Evolutionary conservation across 2,329 filamentous ascomycete genomes (phyloP), one percentile per base, ranked within the genome.

Genomic region (Nemania sp.): DNA sequence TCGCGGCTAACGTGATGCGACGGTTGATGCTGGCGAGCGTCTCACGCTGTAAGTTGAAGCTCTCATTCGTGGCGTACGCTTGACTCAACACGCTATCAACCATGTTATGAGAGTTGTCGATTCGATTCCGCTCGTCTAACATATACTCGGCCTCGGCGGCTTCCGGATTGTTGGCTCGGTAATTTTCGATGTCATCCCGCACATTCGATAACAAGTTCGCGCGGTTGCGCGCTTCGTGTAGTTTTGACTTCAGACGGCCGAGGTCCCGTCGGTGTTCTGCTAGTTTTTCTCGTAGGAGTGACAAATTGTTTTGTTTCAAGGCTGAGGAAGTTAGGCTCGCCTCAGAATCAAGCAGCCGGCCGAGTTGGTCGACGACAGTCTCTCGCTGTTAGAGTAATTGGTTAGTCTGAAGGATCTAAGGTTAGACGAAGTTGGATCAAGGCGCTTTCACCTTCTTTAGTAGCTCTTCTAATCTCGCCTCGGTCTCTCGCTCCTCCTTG

Each of bases 51-150:
- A 94, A 77, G 15, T 88, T 86, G 79, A 99, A 98, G 79, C 86
- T 94, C 82, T 98, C 94, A 78, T 97, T 97, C 61, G 98, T 93
- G 11, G 95, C 94, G 82, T 99, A 99, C 7, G 96, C 96, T 83
- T 98, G 96, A 78, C 92, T 94, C 67, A 99, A 85, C 38, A 99
- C 94, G 70, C 89, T 92, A 79, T 99, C 96, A 55, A 93, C 91
- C 85, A 97, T 90, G 73, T 89, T 92, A 81, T 98, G 92, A 76
- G 93, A 97, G 78, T 93, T 91, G 78, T 99, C 96, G 77, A 99
- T 89, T 71, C 92, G 88, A 70, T 86, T 84, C 59, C 96, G 88
- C 86, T 99, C 96, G 75, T 93, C 92, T 29, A 99, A 87, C 94
- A 99, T 98, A 84, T 98, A 99, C 69, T 99, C 95, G 54, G 93